These are phyloP conservation scores for Dalbergia cochinchinensis DNA, from an alignment of 306 rosid genomes.

Conservation along the genomic window DNA sequence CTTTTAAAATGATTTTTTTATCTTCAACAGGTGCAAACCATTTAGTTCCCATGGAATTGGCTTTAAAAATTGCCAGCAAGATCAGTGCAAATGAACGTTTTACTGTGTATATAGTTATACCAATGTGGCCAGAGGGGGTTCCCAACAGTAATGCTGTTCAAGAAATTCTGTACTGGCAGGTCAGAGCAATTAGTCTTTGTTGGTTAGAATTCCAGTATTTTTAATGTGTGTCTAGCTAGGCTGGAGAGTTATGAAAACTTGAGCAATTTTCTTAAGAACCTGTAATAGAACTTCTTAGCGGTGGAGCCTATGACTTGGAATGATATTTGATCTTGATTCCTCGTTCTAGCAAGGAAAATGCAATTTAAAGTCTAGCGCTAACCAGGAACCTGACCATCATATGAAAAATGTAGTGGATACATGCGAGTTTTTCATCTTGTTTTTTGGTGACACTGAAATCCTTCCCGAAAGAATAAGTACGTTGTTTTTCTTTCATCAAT, in stretches of 20 bases:
- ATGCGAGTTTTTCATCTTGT: neutral
- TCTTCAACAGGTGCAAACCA: conserved; percentile 69
- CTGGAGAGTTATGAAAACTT: too few species aligned
- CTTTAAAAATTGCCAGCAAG: conserved; percentile 71
- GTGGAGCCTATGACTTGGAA: neutral
- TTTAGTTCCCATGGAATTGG: conserved; percentile 76
- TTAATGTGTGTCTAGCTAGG: neutral
- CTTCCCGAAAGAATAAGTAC: neutral
- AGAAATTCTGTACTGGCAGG: conserved; percentile 87
- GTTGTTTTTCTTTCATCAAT: neutral
- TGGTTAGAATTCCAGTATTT: conserved; percentile 1
- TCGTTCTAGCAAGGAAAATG: neutral
- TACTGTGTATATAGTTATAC: conserved; percentile 66
- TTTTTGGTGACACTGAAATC: neutral
- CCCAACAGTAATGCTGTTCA: conserved; percentile 74
- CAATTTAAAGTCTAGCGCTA: neutral
- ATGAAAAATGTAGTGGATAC: neutral
- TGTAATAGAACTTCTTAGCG: neutral
- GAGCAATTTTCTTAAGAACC: neutral
- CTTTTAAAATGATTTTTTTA: conserved; percentile 5
- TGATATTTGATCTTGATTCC: neutral
- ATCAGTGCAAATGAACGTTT: conserved; percentile 66
- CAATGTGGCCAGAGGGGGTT: conserved; percentile 89
- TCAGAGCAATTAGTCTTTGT: conserved; percentile 30
- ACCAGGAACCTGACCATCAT: neutral